These are phyloP conservation scores for Annulohypoxylon truncatum DNA, from an alignment of 2,329 filamentous ascomycete genomes.

Conservation along the genomic window DNA sequence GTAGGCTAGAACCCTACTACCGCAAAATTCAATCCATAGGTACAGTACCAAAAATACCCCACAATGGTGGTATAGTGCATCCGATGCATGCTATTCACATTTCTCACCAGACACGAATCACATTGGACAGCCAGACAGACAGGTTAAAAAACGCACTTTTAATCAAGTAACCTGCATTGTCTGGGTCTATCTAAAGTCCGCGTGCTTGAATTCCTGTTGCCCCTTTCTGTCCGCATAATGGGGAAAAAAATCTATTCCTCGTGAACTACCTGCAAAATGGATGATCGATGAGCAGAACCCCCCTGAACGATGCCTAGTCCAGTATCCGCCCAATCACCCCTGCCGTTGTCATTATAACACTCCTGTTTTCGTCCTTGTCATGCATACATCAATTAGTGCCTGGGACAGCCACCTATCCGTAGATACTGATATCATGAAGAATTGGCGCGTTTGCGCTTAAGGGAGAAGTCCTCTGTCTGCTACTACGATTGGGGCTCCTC, in stretches of 20 bases:
- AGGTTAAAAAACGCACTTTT: not conserved
- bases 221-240: conserved; percentile 17
- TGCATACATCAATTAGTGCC: not conserved
- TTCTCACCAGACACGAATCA: not conserved
- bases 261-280: conserved; percentile 24
- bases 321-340: conserved; percentile 30
- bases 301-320: conserved; percentile 30
- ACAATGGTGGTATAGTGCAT: no score
- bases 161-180: conserved; percentile 23
- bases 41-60: no score
- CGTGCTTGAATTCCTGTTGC: conserved; percentile 13
- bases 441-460: conserved; percentile 44
- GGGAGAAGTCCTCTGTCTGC: not conserved
- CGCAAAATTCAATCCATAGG: no score
- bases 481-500: conserved; percentile 57
- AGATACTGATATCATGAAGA: not conserved
- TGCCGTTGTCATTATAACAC: conserved; percentile 34
- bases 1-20: no score
- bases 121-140: not conserved
- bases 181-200: conserved; percentile 35
- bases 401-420: not conserved
- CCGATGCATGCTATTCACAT: no score
- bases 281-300: conserved; percentile 12
- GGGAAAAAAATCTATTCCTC: conserved; percentile 29
- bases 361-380: conserved; percentile 22